phyloP scores from a whole-genome alignment of 768 basidiomycete species.

The Gymnopilus junonius region DNA sequence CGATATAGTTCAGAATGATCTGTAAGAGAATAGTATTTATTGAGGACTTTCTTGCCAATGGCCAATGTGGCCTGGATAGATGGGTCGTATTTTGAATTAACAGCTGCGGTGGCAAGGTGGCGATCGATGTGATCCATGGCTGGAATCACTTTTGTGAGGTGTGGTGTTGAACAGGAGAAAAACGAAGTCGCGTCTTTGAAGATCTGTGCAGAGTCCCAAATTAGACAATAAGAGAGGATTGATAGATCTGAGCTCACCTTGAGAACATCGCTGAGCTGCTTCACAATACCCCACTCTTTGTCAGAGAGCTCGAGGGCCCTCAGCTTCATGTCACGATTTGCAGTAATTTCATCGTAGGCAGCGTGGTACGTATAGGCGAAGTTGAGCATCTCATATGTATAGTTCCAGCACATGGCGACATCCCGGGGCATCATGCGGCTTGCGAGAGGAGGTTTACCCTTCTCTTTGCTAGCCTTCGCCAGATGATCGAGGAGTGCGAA shows the following conservation, averaged over 20 bases:
- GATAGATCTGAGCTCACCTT: slow-evolving; percentile 26
- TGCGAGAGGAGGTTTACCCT: neutral
- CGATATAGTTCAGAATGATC: slow-evolving; percentile 33
- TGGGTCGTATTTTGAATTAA: neutral
- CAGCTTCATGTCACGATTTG: slow-evolving; percentile 21
- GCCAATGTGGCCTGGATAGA: neutral
- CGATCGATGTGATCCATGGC: slow-evolving; percentile 17
- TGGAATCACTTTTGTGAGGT: slow-evolving; percentile 13
- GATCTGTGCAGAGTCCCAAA: neutral
- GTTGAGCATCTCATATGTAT: slow-evolving; percentile 33
- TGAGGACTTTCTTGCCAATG: slow-evolving; percentile 29
- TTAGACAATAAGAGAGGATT: neutral
- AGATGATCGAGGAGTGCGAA: slow-evolving; percentile 4
- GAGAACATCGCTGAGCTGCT: slow-evolving; percentile 32
- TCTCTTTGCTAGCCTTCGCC: no score
- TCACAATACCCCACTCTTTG: slow-evolving; percentile 16
- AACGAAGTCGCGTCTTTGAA: slow-evolving; percentile 22
- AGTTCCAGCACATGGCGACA: neutral
- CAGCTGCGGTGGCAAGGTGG: neutral
- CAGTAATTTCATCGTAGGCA: slow-evolving; percentile 30
- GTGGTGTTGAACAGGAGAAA: slow-evolving; percentile 17
- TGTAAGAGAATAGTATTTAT: slow-evolving; percentile 34
- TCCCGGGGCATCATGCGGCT: slow-evolving; percentile 8
- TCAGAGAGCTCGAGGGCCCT: slow-evolving; percentile 24
- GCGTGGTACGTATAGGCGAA: slow-evolving; percentile 30